These are phyloP conservation scores for Xylaria sp. DNA, from an alignment of 495 filamentous ascomycete genomes.

Conservation along the genomic window DNA sequence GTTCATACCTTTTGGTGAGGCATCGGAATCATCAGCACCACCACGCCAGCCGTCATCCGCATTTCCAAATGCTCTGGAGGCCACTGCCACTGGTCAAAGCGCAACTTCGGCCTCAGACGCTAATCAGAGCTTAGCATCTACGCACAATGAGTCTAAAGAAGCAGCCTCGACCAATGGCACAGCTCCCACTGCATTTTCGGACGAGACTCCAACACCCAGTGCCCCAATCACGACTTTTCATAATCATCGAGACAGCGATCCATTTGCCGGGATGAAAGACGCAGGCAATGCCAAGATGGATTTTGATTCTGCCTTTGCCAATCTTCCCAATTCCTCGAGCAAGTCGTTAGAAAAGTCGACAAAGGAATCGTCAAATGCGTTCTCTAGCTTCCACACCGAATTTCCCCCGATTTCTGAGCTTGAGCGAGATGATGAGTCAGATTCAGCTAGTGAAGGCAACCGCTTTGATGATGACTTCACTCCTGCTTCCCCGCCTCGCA, in stretches of 20 bases:
- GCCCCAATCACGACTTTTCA: conserved; percentile 53
- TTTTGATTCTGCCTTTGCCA: conserved; percentile 76
- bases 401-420: conserved; percentile 94
- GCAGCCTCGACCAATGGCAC: conserved; percentile 38
- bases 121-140: conserved; percentile 45
- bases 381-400: conserved; percentile 67
- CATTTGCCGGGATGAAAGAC: conserved; percentile 60
- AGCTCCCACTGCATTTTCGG: conserved; percentile 67
- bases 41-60: conserved; percentile 85
- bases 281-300: conserved; percentile 72
- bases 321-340: conserved; percentile 54
- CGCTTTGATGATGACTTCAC: conserved; percentile 95
- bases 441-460: conserved; percentile 75
- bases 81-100: conserved; percentile 34
- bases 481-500: conserved; percentile 65
- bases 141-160: conserved; percentile 36
- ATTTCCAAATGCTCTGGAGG: conserved; percentile 64
- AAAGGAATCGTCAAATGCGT: conserved; percentile 44
- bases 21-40: conserved; percentile 72
- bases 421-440: conserved; percentile 77
- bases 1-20: conserved; percentile 70
- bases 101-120: conserved; percentile 39
- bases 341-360: conserved; percentile 39
- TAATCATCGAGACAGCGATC: conserved; percentile 52
- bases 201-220: conserved; percentile 55